Conservation (phyloP, 225 moss, liverwort and hornwort genomes). For the Takakia lepidozioides region DNA sequence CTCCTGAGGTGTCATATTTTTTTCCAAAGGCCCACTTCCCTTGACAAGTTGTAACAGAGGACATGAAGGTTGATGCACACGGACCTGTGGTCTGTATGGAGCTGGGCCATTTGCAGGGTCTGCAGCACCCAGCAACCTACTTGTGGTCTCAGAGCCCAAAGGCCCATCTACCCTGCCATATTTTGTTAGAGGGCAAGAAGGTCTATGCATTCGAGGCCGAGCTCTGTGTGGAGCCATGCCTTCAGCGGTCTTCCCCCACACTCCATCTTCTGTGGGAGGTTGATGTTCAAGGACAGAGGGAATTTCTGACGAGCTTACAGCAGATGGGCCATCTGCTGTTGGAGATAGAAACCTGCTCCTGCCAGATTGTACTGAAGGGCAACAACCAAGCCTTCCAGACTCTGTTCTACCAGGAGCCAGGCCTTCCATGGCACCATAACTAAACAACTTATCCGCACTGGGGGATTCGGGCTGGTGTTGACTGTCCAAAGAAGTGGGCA, state of each 20-base stretch:
- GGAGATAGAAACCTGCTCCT: neutral
- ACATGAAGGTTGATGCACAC: constrained; percentile 2
- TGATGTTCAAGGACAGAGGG: neutral
- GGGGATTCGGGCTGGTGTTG: too few relatives aligned
- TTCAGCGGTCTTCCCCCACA: neutral
- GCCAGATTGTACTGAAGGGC: neutral
- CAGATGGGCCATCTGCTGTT: neutral
- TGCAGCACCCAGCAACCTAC: too few relatives aligned
- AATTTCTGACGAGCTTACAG: neutral
- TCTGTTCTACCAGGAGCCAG: too few relatives aligned
- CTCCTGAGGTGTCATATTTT: constrained; percentile 1
- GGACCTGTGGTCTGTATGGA: neutral
- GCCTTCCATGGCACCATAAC: too few relatives aligned
- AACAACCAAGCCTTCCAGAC: neutral
- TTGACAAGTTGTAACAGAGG: constrained; percentile 3
- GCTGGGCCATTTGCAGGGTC: too few relatives aligned
- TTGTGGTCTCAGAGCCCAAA: too few relatives aligned
- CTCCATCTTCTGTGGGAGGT: neutral
- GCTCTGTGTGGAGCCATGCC: neutral
- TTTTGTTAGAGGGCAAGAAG: neutral
- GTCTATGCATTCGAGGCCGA: neutral
- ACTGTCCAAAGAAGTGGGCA: too few relatives aligned
- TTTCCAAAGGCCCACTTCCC: neutral
- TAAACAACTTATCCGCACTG: too few relatives aligned
- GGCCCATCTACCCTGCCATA: too few relatives aligned